Evolutionary conservation across 768 basidiomycete genomes (phyloP), one percentile per base, ranked within the genome.

Genomic region (Tylopilus felleus): DNA sequence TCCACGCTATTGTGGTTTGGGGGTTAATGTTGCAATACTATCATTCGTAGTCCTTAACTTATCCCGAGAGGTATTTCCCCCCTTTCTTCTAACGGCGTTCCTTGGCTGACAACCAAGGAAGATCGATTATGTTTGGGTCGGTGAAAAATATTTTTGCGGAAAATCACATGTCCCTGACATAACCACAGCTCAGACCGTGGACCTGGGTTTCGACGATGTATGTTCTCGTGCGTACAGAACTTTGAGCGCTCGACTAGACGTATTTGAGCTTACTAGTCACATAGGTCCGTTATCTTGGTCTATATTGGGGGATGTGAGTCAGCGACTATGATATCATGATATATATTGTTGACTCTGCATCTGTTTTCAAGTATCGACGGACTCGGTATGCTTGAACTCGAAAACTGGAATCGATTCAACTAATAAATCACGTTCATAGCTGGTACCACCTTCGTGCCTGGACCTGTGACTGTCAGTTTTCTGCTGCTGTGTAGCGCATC

Each of bases 91-190:
- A 5, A 31, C 21, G 7, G 40, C 27, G 4, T n/a, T 29, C 22
- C 19, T n/a, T 49, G 19, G 19, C 38, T 40, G 1, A 40, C 27
- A 9, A 22, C 28, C 2, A 17, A 25, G 35, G 17, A 5, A 49
- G 48, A 16, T 49, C 5, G 38, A 49, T n/a, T 49, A 49, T 28
- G 38, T 49, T 28, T 49, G 48, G 48, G 48, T 49, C 6, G 22
- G 39, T 14, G n/a, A 36, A 36, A 6, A 40, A 10, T 27, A 2
- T 1, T 22, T 39, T 28, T 4, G 3, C 8, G 9, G 29, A 4
- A 29, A 19, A 45, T 3, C n/a, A 14, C 19, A 28, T 7, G n/a
- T 46, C 14, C 19, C 39, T 49, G 38, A 49, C 16, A 17, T 8
- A 5, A 21, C 8, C 9, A 9, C 19, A 49, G 48, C 16, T n/a